Evolutionary conservation across 495 filamentous ascomycete species (phyloP), one percentile per base, ranked within the genome.

Genomic region (Wilcoxina mikolae): DNA sequence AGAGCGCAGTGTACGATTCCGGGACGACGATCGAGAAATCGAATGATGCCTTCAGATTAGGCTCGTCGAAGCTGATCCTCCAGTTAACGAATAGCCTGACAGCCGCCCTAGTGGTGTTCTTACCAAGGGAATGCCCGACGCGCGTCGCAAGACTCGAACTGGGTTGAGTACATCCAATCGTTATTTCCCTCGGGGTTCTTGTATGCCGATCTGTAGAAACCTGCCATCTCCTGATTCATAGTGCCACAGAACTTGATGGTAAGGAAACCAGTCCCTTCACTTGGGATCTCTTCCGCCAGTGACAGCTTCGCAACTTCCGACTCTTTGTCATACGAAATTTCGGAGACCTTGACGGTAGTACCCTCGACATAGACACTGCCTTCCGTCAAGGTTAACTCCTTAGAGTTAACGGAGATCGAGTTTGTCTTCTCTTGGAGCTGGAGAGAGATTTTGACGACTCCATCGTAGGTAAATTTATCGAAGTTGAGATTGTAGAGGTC

Each of bases 91-190:
- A 28, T 2, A 23, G 28, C n/a, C n/a, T n/a, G n/a, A 51, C 55
- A 60, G 45, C 17, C 25, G 25, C 22, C 2, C 10, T 24, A 29
- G 25, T 31, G 9, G 31, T 5, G 15, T 35, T 45, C 58, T 39
- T 25, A 63, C 60, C 91, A 96, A 42, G 91, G 91, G 68, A 98
- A 93, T 20, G 89, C 89, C 59, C 88, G 74, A 50, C 91, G 80
- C 39, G 91, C 91, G 73, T 95, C 91, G 65, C 87, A 94, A 39
- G 87, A 82, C 71, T 98, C 91, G 62, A 98, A 96, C 69, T 98
- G 91, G 38, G 91, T 98, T 70, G 82, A 87, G 67, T 93, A 78
- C 90, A 95, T 94, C 65, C 81, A 82, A 39, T 91, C 84, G 35
- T 75, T 73, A 44, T 66, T 56, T 12, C 73, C 77, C 47, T 91